These are phyloP conservation scores for Penicillium sp. DNA, from an alignment of 2,329 filamentous ascomycete genomes.

Conservation along the genomic window DNA sequence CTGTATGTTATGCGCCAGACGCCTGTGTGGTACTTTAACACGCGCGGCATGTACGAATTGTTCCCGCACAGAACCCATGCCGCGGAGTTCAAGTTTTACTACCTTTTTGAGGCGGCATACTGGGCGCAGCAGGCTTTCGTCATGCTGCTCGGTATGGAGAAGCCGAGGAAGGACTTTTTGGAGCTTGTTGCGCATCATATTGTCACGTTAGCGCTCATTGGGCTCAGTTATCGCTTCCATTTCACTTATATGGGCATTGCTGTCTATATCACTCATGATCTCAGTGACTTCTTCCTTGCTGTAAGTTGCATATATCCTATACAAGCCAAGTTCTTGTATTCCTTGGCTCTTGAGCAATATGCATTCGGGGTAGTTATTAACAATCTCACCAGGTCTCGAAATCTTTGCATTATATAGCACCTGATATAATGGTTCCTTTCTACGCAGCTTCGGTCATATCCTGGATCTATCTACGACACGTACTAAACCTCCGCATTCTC, in stretches of 20 bases:
- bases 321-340: neutral
- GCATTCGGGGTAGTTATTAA: neutral
- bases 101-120: conserved; percentile 85
- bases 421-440: conserved; percentile 70
- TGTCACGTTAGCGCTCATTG: conserved; percentile 77
- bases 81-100: conserved; percentile 84
- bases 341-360: neutral
- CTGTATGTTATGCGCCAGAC: conserved; percentile 84
- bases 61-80: conserved; percentile 80
- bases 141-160: conserved; percentile 77
- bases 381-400: conserved; percentile 67
- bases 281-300: conserved; percentile 89
- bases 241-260: conserved; percentile 90
- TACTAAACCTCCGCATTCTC: conserved; percentile 47
- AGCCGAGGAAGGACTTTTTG: conserved; percentile 87
- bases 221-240: conserved; percentile 84
- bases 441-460: conserved; percentile 74
- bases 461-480: conserved; percentile 88
- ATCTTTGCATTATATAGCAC: conserved; percentile 82
- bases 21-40: conserved; percentile 94
- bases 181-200: conserved; percentile 87
- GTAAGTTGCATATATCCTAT: conserved; percentile 45
- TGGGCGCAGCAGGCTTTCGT: conserved; percentile 92
- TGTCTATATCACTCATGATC: conserved; percentile 88
- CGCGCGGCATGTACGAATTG: conserved; percentile 76